Base-by-base conservation (phyloP, 106 monocot genomes). In the Iris macrosiphon region DNA sequence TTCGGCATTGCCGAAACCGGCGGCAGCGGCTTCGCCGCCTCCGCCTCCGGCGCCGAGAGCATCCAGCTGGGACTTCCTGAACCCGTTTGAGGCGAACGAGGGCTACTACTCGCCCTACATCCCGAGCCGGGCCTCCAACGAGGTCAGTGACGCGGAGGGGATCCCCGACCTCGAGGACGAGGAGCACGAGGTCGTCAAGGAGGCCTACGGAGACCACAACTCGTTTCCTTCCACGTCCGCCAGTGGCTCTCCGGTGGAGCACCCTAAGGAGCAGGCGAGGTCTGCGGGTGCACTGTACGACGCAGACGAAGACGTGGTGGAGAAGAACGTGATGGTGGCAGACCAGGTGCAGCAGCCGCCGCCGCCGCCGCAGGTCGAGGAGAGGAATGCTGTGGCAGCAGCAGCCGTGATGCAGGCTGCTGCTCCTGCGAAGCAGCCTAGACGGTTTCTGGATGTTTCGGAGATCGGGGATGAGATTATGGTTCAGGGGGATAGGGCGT, bases 161-260 rank as follows among this genome's bases (percentile, higher is more conserved):
- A 91, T 99, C 32, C 98, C 98, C 1, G 98, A 99, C 18, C 73
- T 99, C 40, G 94, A 95, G 23, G 83, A 83, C 1, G 81, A 75
- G 24, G 84, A 68, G 6, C 46, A 42, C 0, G 82, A 71, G 61
- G 78, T 87, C 24, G 73, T 80, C 4, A 99, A 87, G 60, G 91
- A 91, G 55, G 38, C n/a, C 52, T 40, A 48, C 61, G 67, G 66
- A 2, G 94, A 88, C 19, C 44, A 50, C 44, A 93, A 81, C 34
- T 70, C 45, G 40, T 16, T 34, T 42, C 67, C 75, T 49, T 69
- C 58, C 30, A 41, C 59, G 1, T 59, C 79, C 3, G 11, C 61
- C 15, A 74, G 34, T 40, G 31, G 38, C 7, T 7, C n/a, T n/a
- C n/a, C n/a, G 25, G 50, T 28, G n/a, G 65, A 16, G 18, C 35